Conservation (phyloP, 2,329 filamentous ascomycete species). For the Fusarium buharicum region DNA sequence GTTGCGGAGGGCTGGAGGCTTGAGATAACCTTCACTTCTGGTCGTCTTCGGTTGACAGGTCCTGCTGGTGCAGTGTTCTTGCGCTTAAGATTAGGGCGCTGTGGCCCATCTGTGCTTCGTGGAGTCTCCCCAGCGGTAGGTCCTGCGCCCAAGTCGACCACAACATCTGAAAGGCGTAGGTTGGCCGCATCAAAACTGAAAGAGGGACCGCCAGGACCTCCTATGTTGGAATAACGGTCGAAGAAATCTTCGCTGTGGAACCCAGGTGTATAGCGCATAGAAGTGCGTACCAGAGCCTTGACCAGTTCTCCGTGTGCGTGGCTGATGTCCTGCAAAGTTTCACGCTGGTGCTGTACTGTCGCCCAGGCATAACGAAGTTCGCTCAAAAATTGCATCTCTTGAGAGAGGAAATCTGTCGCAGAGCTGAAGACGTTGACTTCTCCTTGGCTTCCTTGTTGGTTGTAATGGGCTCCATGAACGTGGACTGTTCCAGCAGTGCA, state of each 20-base stretch:
- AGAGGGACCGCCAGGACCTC: constrained; percentile 66
- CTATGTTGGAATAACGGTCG: constrained; percentile 75
- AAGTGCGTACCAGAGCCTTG: constrained; percentile 72
- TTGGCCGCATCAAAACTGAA: constrained; percentile 78
- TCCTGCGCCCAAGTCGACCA: constrained; percentile 69
- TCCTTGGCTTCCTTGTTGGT: constrained; percentile 59
- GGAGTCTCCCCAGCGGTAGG: constrained; percentile 62
- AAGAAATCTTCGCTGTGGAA: constrained; percentile 92
- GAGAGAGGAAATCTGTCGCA: constrained; percentile 75
- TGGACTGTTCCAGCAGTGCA: constrained; percentile 89
- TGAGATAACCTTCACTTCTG: constrained; percentile 51
- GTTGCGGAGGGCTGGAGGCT: constrained; percentile 44
- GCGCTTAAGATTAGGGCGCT: constrained; percentile 58
- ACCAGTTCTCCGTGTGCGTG: constrained; percentile 84
- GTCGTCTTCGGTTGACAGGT: constrained; percentile 52
- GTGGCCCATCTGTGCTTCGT: constrained; percentile 47
- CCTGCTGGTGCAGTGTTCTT: constrained; percentile 58
- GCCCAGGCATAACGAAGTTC: constrained; percentile 81
- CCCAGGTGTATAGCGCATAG: constrained; percentile 77
- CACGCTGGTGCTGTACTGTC: constrained; percentile 80
- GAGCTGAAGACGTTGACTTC: constrained; percentile 71
- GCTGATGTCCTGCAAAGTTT: constrained; percentile 81
- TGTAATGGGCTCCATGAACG: constrained; percentile 85
- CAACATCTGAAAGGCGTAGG: constrained; percentile 74
- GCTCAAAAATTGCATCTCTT: constrained; percentile 82